Conservation (phyloP, 306 rosid species). For the Pachyrhizus erosus region DNA sequence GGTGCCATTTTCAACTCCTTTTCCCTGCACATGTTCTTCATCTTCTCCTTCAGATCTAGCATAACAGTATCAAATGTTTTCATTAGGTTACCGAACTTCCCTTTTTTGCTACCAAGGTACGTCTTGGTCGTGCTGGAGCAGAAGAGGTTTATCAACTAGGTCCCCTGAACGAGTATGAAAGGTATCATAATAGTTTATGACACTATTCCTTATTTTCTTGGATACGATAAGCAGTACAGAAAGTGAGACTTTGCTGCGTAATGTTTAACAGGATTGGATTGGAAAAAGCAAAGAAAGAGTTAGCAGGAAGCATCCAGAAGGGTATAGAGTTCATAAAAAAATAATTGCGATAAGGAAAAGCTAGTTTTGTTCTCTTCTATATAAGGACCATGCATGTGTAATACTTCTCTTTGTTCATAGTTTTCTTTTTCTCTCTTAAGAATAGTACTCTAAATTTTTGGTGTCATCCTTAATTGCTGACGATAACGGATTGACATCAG, state of each 20-base stretch:
- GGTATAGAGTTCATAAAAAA: constrained; percentile 67
- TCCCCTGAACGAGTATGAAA: constrained; percentile 87
- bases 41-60: background rate
- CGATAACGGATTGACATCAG: constrained; percentile 32
- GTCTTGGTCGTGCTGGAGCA: constrained; percentile 82
- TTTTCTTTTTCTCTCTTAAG: background rate
- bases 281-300: constrained; percentile 76
- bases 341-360: constrained; percentile 24
- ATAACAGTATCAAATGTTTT: constrained; percentile 2
- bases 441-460: constrained; percentile 25
- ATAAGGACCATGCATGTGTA: constrained; percentile 28
- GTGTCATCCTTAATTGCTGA: constrained; percentile 33
- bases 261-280: constrained; percentile 58
- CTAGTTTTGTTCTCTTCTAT: constrained; percentile 27
- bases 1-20: constrained; percentile 46
- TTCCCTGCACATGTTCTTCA: background rate
- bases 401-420: constrained; percentile 41
- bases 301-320: constrained; percentile 71
- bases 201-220: constrained; percentile 16
- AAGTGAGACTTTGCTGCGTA: constrained; percentile 13
- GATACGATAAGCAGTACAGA: background rate
- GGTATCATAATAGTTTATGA: constrained; percentile 49
- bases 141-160: constrained; percentile 81
- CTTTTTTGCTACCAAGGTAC: constrained; percentile 85
- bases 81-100: constrained; percentile 92